Evolutionary conservation across 345 rosid genomes (phyloP).

Genomic region (Salix arbutifolia): DNA sequence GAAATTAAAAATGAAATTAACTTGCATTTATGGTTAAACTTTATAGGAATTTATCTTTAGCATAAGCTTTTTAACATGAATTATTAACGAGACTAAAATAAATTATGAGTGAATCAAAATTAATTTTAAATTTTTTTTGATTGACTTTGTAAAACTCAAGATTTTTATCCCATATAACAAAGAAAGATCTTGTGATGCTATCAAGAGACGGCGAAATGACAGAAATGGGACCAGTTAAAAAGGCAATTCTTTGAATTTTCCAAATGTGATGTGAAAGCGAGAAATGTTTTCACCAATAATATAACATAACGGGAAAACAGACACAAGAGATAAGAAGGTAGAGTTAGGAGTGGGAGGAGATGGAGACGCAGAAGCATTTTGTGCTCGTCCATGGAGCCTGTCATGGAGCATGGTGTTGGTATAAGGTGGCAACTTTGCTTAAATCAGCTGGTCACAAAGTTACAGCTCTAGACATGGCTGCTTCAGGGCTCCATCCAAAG

Average conservation of each 20-base stretch:
- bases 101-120: too few species aligned
- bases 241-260: neutral
- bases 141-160: too few species aligned
- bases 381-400: constrained; percentile 28
- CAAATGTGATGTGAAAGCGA: neutral
- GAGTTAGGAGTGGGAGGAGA: neutral
- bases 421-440: constrained; percentile 23
- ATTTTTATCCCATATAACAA: too few species aligned
- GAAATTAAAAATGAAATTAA: too few species aligned
- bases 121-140: too few species aligned
- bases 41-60: too few species aligned
- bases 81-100: too few species aligned
- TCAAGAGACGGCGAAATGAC: neutral
- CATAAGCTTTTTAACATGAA: too few species aligned
- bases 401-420: constrained; percentile 44
- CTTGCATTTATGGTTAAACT: too few species aligned
- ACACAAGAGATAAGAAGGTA: neutral
- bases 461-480: constrained; percentile 33
- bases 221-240: neutral
- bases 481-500: constrained; percentile 26
- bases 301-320: neutral
- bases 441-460: constrained; percentile 23
- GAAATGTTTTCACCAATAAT: neutral
- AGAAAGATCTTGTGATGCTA: neutral
- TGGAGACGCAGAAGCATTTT: constrained; percentile 12